Base-by-base conservation (phyloP, 164 flowering plant genomes). In the Protea cynaroides region DNA sequence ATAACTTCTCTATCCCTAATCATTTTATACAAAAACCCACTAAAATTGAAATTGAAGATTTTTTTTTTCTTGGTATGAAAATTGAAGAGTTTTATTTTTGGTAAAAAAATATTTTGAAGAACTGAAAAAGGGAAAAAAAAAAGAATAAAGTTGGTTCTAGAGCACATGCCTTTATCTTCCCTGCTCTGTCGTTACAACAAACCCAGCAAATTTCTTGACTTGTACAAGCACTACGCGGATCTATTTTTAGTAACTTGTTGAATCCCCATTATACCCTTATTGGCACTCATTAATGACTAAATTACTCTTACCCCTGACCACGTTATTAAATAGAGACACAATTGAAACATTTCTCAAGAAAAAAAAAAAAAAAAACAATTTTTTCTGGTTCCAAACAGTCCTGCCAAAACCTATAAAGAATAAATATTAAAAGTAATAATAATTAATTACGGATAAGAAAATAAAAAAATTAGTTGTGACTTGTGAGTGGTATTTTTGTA, bases 201-300 rank as follows among this genome's bases (percentile, higher is more conserved):
- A 61, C 68, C 71, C 64, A 69, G 69, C 76, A 73, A 64, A 61
- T 69, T 46, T 56, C 61, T 73, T 58, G 72, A 69, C 76, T 61
- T 43, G 63, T 29, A 55, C 62, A 57, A 62, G 62, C 65, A 56
- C 56, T 24, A 51, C 43, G 19, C 18, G 51, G 37, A 61, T 68
- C 61, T 37, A 34, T 9, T 53, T 58, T 46, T 43, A 55, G 24
- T 56, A 14, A 18, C 8, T n/a, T 14, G 18, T 40, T 19, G 21
- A 63, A 6, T 36, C 22, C 14, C 66, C 7, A 54, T 43, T 59
- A 12, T 61, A 37, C 36, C 19, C 34, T 40, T 9, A 1, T 8
- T 3, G 46, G 46, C 10, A 8, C 46, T 40, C 46, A 8, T 2
- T 3, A 49, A 49, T 44, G 58, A 10, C 13, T 3, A 11, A n/a